Conservation (phyloP, 2,329 filamentous ascomycete species). For the Aspergillus pseudoglaucus region DNA sequence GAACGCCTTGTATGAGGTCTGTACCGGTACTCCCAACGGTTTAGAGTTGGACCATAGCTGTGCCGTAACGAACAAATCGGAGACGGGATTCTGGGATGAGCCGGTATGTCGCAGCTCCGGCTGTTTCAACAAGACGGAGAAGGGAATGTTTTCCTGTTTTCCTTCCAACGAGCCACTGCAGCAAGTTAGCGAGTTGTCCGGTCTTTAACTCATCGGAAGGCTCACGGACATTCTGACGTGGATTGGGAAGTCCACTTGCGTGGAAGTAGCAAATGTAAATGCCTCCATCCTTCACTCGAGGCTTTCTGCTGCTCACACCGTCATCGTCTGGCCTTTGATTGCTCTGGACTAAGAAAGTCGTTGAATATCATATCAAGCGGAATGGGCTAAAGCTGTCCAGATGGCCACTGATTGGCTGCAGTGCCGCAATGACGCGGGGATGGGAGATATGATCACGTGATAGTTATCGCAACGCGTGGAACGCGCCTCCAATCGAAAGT, state of each 20-base stretch:
- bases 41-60: slow-evolving; percentile 97
- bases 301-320: not conserved
- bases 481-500: not conserved
- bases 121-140: slow-evolving; percentile 69
- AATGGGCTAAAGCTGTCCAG: slow-evolving; percentile 4
- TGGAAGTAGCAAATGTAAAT: slow-evolving; percentile 89
- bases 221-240: slow-evolving; percentile 56
- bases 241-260: slow-evolving; percentile 68
- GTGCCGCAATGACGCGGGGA: slow-evolving; percentile 9
- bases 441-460: slow-evolving; percentile 7
- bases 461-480: slow-evolving; percentile 2
- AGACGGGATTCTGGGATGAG: slow-evolving; percentile 73
- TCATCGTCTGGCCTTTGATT: not conserved
- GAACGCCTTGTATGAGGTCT: slow-evolving; percentile 90
- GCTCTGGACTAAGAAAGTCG: not conserved
- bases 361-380: not conserved
- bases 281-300: slow-evolving; percentile 63
- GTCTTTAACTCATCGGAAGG: not conserved
- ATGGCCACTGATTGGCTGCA: slow-evolving; percentile 8
- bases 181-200: slow-evolving; percentile 6
- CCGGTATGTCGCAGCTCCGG: slow-evolving; percentile 80
- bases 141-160: slow-evolving; percentile 65
- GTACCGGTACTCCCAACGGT: slow-evolving; percentile 80
- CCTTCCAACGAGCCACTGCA: slow-evolving; percentile 68
- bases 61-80: slow-evolving; percentile 85